Conservation (phyloP, 148 eudicot species). For the Vaccinium myrtillus region DNA sequence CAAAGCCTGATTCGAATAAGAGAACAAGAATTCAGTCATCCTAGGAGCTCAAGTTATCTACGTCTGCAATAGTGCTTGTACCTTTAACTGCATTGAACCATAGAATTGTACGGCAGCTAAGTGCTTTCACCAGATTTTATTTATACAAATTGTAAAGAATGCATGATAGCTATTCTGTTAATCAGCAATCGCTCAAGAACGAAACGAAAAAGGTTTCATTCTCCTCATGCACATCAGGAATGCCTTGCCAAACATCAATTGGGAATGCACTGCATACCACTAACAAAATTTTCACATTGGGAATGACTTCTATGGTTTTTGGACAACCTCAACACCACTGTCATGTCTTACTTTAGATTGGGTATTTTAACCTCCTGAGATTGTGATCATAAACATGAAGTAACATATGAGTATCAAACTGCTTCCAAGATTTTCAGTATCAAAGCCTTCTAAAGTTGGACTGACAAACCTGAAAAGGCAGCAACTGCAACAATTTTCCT, state of each 20-base stretch:
- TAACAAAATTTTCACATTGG: neutral
- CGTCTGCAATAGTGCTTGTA: neutral
- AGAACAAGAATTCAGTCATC: slow-evolving; percentile 6
- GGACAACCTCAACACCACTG: neutral
- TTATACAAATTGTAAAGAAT: neutral
- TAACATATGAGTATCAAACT: neutral
- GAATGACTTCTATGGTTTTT: neutral
- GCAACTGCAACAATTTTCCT: slow-evolving; percentile 67
- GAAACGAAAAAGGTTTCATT: neutral
- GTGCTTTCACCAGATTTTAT: neutral
- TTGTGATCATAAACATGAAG: neutral
- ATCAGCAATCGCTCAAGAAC: neutral
- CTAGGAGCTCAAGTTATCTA: neutral
- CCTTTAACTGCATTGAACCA: neutral
- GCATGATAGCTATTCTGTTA: neutral
- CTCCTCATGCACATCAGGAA: neutral
- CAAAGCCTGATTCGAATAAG: slow-evolving; percentile 55
- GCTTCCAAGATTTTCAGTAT: neutral
- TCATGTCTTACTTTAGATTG: neutral
- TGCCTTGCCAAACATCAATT: neutral
- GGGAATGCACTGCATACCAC: neutral
- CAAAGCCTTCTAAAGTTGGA: neutral
- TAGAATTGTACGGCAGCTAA: neutral
- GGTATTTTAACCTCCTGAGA: neutral
- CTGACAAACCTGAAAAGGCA: slow-evolving; percentile 85